Evolutionary conservation across 1,284 basidiomycete species (phyloP).

Genomic region (Melanopsichium pennsylvanicum): DNA sequence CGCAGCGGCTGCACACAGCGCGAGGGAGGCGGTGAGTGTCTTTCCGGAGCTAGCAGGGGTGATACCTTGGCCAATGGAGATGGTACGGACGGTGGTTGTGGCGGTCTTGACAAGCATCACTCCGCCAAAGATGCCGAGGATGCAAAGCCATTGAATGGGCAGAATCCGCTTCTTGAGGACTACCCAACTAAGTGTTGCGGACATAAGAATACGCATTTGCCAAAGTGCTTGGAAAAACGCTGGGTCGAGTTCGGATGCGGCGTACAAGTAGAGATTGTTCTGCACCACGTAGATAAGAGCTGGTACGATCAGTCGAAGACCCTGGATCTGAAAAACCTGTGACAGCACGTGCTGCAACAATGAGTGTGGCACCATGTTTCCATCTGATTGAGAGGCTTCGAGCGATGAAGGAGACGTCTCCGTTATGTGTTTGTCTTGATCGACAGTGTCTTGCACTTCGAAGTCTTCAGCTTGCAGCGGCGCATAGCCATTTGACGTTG

Average conservation of each 20-base stretch:
- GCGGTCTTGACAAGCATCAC: constrained; percentile 24
- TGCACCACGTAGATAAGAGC: constrained; percentile 37
- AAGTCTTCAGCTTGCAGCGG: constrained; percentile 7
- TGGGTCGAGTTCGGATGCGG: constrained; percentile 24
- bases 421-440: not conserved
- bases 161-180: constrained; percentile 16
- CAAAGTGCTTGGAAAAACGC: constrained; percentile 28
- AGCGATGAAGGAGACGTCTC: not conserved
- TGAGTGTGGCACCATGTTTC: not conserved
- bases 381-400: not conserved
- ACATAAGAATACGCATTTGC: constrained; percentile 30
- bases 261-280: constrained; percentile 32
- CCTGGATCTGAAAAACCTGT: constrained; percentile 13
- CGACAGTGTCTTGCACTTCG: not conserved
- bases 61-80: not conserved
- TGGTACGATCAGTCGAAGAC: constrained; percentile 14
- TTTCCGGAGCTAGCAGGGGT: not conserved
- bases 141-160: constrained; percentile 16
- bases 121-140: constrained; percentile 23
- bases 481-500: constrained; percentile 1
- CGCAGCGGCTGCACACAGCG: constrained; percentile 11
- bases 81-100: constrained; percentile 2
- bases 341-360: constrained; percentile 4
- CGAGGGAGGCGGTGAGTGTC: constrained; percentile 1
- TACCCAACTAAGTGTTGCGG: constrained; percentile 15